Conservation (phyloP, 1,284 basidiomycete genomes). For the Wolfiporia cocos region DNA sequence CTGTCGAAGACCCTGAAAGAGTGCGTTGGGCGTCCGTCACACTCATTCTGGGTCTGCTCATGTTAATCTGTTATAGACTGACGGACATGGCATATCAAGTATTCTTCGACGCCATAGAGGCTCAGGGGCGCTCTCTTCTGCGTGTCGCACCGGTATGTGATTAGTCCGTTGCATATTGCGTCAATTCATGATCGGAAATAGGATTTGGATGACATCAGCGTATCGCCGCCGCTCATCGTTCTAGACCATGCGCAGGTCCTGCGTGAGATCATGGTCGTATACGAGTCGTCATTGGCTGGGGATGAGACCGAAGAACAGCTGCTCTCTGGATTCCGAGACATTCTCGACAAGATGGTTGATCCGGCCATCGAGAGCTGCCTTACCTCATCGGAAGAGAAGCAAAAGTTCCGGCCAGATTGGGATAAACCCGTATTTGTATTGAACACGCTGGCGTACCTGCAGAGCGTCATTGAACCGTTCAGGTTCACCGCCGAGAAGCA, state of each 20-base stretch:
- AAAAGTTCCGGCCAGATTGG: constrained; percentile 51
- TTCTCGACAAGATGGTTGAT: constrained; percentile 79
- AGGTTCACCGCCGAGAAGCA: constrained; percentile 67
- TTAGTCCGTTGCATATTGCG: not conserved
- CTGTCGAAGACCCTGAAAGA: constrained; percentile 78
- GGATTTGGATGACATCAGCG: constrained; percentile 70
- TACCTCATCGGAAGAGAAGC: constrained; percentile 63
- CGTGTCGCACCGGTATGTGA: constrained; percentile 64
- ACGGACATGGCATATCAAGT: constrained; percentile 75
- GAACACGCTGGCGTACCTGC: constrained; percentile 79
- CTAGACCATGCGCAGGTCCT: constrained; percentile 81
- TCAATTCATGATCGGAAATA: constrained; percentile 23
- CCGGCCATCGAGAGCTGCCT: constrained; percentile 77
- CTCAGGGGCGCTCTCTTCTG: constrained; percentile 72
- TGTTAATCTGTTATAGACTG: constrained; percentile 42
- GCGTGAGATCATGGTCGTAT: constrained; percentile 84
- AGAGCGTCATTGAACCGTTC: constrained; percentile 68
- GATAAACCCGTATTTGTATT: constrained; percentile 78
- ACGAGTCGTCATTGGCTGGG: constrained; percentile 74
- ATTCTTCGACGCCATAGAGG: constrained; percentile 82
- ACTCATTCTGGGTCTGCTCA: not conserved
- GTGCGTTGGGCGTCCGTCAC: constrained; percentile 37
- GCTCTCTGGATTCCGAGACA: constrained; percentile 55
- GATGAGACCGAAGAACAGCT: constrained; percentile 46
- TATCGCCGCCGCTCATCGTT: constrained; percentile 73